Evolutionary conservation across 805 yeast species (phyloP).

Genomic region (Priceomyces melissophilus): DNA sequence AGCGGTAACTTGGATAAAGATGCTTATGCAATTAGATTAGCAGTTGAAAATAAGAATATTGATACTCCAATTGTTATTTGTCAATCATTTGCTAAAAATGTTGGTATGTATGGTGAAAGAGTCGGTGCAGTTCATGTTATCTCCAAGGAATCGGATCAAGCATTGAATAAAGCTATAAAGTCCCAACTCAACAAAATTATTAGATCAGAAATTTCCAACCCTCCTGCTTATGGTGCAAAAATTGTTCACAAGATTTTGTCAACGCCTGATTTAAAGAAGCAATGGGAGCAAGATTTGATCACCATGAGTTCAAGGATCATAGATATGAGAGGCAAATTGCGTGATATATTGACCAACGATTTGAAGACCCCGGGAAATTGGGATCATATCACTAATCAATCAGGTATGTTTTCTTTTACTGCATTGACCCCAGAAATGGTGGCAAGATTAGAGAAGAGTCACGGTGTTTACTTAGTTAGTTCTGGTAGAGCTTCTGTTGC

Average conservation of each 20-base stretch:
- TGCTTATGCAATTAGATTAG: conserved; percentile 75
- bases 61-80: conserved; percentile 53
- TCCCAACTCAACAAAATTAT: conserved; percentile 75
- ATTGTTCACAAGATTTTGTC: conserved; percentile 74
- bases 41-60: conserved; percentile 39
- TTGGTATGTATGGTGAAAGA: conserved; percentile 97
- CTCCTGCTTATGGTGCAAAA: conserved; percentile 95
- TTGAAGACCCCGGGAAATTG: conserved; percentile 84
- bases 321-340: conserved; percentile 70
- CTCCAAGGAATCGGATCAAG: conserved; percentile 38
- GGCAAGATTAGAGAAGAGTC: conserved; percentile 66
- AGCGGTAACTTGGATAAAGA: conserved; percentile 81
- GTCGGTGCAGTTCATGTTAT: conserved; percentile 88
- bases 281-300: conserved; percentile 81
- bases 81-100: conserved; percentile 95
- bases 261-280: conserved; percentile 60
- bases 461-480: conserved; percentile 75
- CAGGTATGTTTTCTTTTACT: conserved; percentile 96
- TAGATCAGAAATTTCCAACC: conserved; percentile 85
- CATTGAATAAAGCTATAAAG: conserved; percentile 53
- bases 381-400: conserved; percentile 87
- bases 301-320: conserved; percentile 85
- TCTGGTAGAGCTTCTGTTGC: conserved; percentile 93
- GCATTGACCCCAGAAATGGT: conserved; percentile 80
- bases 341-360: conserved; percentile 49